These are phyloP conservation scores for Zea luxurians DNA, from an alignment of 176 grass and related monocot genomes.

Conservation along the genomic window DNA sequence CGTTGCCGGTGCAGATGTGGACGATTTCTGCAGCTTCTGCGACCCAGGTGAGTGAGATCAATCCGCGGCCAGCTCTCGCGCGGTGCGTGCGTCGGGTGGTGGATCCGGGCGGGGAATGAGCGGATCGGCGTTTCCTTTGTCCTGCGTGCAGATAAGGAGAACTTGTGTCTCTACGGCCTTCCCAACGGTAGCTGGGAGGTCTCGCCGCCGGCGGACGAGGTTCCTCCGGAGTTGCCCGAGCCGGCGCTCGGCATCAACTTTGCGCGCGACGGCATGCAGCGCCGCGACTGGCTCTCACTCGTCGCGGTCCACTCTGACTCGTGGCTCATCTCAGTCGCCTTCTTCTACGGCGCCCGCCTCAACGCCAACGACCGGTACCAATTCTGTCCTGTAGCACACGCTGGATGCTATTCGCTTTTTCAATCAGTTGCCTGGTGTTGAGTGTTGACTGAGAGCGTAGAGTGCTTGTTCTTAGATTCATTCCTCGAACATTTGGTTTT, in stretches of 20 bases:
- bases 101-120: slow-evolving; percentile 35
- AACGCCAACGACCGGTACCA: slow-evolving; percentile 64
- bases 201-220: slow-evolving; percentile 69
- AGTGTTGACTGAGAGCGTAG: background rate
- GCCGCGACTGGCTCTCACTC: slow-evolving; percentile 73
- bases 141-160: slow-evolving; percentile 58
- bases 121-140: background rate
- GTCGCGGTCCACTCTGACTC: slow-evolving; percentile 76
- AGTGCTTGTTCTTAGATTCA: background rate
- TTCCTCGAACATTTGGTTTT: slow-evolving; percentile 4
- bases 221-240: slow-evolving; percentile 74
- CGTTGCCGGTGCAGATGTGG: slow-evolving; percentile 53
- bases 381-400: background rate
- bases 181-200: slow-evolving; percentile 63
- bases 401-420: background rate
- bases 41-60: slow-evolving; percentile 64
- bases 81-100: slow-evolving; percentile 7
- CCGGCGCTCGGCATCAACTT: slow-evolving; percentile 81
- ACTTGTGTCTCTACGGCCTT: slow-evolving; percentile 67
- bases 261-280: slow-evolving; percentile 73
- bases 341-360: slow-evolving; percentile 65
- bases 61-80: slow-evolving; percentile 23
- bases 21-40: slow-evolving; percentile 60
- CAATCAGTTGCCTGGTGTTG: background rate
- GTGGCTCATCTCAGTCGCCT: slow-evolving; percentile 76